Evolutionary conservation across 2,329 filamentous ascomycete species (phyloP), one percentile per base, ranked within the genome.

Genomic region (Mariannaea elegans): DNA sequence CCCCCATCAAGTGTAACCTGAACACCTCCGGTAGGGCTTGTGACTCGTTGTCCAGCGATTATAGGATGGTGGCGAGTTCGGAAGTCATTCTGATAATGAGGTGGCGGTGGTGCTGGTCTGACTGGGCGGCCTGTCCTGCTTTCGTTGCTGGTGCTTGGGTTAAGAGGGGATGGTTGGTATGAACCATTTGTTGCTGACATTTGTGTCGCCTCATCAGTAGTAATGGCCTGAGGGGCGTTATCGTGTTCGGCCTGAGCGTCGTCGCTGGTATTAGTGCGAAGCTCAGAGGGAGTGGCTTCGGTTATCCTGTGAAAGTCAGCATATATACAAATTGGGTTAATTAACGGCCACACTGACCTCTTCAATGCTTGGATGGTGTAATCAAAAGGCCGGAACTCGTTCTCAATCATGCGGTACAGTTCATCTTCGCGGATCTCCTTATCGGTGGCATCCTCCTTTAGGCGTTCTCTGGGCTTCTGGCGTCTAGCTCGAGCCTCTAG

Each of bases 381-480:
- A 76, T 99, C 95, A 75, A 98, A 99, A 1, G 94, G 92, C 74
- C 91, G 89, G 73, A 98, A 99, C 71, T 97, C 90, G 4, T 87
- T 91, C 76, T 99, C 95, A 62, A 99, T 97, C 85, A 96, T 91
- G 65, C 89, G 89, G 75, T 98, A 95, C 19, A 98, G 84, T 76
- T 97, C 94, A 63, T 99, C 94, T 68, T 97, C 93, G 19, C 94
- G 86, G 56, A 97, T 97, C 75, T 99, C 94, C 75, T 96, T 94
- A 39, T 93, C 92, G 0, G 94, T 97, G 1, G 95, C 95, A 78
- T 98, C 94, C 3, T 97, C 93, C 76, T 95, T 94, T 73, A 99
- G 81, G 66, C 92, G 90, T 65, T 97, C 94, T 63, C 95, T 86
- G 2, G 95, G 95, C 76, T 98, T 97, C 76, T 98, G 95, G 72